Base-by-base conservation (phyloP, 2,329 filamentous ascomycete species). In the Lecanoromycetidae sp. region DNA sequence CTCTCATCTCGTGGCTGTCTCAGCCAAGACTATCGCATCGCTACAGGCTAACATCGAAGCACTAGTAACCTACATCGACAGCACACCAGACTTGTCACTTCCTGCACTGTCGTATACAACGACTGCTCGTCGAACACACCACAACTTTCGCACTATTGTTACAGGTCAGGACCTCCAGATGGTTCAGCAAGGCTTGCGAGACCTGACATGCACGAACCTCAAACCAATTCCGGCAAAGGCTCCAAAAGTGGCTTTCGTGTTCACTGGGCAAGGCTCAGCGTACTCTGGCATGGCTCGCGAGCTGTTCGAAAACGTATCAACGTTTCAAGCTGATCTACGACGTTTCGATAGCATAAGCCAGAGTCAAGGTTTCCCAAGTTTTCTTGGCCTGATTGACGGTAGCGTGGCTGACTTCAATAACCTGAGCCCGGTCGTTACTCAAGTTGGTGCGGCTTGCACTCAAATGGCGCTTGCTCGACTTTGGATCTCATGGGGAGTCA, bases 81-180 rank as follows among this genome's bases (percentile, higher is more conserved):
- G 72, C 33, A 68, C 72, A 2, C 68, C 75, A 4, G 69, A 70
- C 1, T 47, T 60, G 0, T 71, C 75, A 0, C 58, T 82, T 12
- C 66, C 72, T 1, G 67, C 76, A 50, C 62, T 85, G 1, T 74
- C 80, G 0, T 85, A 84, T 61, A 81, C 78, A 1, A 79, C 77
- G 0, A 84, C 80, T 4, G 82, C 82, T 12, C 62, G 71, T 27
- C 65, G 69, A 2, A 58, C 62, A 7, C 69, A 72, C 44, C 66
- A 72, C 52, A 57, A 52, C 32, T 60, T 61, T 52, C 61, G 67
- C 13, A 55, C 61, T 5, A 57, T 39, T 8, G 20, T 38, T 9
- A 1, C 9, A 19, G 25, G 41, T 7, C 30, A 25, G 12, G 19
- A 32, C 13, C 17, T 30, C 40, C 8, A 32, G 20, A 17, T 23